These are phyloP conservation scores for Cyathus striatus DNA, from an alignment of 768 basidiomycete genomes.

Conservation along the genomic window DNA sequence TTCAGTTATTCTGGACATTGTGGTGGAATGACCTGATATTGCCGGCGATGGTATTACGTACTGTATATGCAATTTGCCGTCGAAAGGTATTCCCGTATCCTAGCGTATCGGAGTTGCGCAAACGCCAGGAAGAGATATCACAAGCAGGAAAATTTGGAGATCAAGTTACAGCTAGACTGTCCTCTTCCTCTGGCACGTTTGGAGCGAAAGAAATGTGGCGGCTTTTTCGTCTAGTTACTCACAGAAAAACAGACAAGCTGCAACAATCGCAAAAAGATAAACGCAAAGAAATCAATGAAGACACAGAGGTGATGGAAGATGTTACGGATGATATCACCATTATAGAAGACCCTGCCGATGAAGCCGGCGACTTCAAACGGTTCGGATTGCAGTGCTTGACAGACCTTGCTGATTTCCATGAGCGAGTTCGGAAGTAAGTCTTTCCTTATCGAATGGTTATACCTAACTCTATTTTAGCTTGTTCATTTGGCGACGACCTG, in stretches of 20 bases:
- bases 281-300: slow-evolving; percentile 7
- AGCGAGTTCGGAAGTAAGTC: slow-evolving; percentile 58
- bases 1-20: slow-evolving; percentile 55
- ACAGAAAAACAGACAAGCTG: slow-evolving; percentile 26
- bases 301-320: not conserved
- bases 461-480: slow-evolving; percentile 30
- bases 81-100: slow-evolving; percentile 51
- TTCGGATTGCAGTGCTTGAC: slow-evolving; percentile 33
- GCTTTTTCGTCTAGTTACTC: slow-evolving; percentile 38
- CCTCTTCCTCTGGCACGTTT: slow-evolving; percentile 36
- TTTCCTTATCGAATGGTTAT: not conserved
- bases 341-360: slow-evolving; percentile 16
- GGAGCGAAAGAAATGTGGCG: slow-evolving; percentile 51
- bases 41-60: slow-evolving; percentile 41
- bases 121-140: slow-evolving; percentile 41
- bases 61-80: slow-evolving; percentile 43
- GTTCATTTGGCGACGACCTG: slow-evolving; percentile 62
- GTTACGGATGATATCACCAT: slow-evolving; percentile 3
- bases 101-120: slow-evolving; percentile 45
- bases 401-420: slow-evolving; percentile 55
- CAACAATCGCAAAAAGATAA: slow-evolving; percentile 8
- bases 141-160: slow-evolving; percentile 50
- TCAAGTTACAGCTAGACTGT: slow-evolving; percentile 40
- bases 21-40: slow-evolving; percentile 59
- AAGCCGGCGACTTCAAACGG: slow-evolving; percentile 38